phyloP scores from a whole-genome alignment of 352 stramenopile species.

The Phytopythium helicoides region DNA sequence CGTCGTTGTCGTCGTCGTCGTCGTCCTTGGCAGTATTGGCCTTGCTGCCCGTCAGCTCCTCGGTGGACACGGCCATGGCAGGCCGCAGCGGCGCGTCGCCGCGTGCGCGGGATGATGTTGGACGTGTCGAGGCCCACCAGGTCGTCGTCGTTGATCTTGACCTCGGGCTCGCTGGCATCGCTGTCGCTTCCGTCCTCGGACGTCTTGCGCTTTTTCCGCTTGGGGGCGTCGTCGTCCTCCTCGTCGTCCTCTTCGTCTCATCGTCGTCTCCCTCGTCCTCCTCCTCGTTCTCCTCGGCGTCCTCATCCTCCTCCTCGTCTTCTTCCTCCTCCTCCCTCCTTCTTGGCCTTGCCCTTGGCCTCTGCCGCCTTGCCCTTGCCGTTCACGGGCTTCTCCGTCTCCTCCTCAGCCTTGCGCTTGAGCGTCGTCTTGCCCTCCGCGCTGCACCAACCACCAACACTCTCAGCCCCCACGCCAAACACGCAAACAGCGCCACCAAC shows the following conservation, averaged over 20 bases:
- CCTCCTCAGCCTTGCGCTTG: constrained; percentile 45
- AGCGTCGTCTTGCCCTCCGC: constrained; percentile 27
- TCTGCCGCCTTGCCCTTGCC: constrained; percentile 17
- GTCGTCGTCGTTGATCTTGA: constrained; percentile 87
- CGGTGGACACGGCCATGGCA: constrained; percentile 64
- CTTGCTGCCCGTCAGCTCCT: constrained; percentile 37
- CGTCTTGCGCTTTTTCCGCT: constrained; percentile 73
- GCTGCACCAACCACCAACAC: constrained; percentile 19
- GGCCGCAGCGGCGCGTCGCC: constrained; percentile 66
- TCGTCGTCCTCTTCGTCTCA: constrained; percentile 40
- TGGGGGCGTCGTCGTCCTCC: constrained; percentile 48
- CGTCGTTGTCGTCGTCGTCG: constrained; percentile 48
- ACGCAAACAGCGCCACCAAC: too few relatives aligned
- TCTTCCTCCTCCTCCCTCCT: constrained; percentile 36
- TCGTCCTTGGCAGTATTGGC: constrained; percentile 6
- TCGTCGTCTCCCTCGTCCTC: constrained; percentile 45
- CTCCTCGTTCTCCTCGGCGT: constrained; percentile 38
- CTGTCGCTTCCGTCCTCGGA: constrained; percentile 56
- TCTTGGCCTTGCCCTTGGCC: constrained; percentile 40
- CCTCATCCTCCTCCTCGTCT: constrained; percentile 46
- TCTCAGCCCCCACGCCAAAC: too few relatives aligned
- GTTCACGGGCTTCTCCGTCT: constrained; percentile 21
- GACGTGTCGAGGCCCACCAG: constrained; percentile 80
- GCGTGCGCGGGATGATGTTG: constrained; percentile 83
- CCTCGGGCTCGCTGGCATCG: constrained; percentile 63